These are phyloP conservation scores for Ascochyta viciae-villosae DNA, from an alignment of 2,329 filamentous ascomycete genomes.

Conservation along the genomic window DNA sequence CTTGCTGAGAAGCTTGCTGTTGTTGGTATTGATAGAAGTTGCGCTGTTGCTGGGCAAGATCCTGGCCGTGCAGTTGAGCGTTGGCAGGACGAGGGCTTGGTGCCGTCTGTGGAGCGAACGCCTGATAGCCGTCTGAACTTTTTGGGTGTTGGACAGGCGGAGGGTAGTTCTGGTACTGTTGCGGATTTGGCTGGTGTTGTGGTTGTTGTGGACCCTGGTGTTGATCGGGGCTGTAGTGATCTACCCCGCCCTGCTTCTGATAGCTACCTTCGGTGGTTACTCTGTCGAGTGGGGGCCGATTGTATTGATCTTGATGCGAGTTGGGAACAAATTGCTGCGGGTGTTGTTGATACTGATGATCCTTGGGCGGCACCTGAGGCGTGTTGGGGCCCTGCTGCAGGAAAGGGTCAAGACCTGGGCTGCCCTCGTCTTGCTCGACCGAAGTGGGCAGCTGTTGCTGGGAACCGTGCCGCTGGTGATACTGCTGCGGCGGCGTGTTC, in stretches of 20 bases:
- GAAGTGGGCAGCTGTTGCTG: constrained; percentile 45
- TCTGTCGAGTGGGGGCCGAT: constrained; percentile 48
- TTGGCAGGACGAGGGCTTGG: constrained; percentile 39
- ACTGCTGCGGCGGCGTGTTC: constrained; percentile 31
- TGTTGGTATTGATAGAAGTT: constrained; percentile 45
- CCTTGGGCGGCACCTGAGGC: constrained; percentile 48
- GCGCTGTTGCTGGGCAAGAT: constrained; percentile 36
- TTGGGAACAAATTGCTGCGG: constrained; percentile 25
- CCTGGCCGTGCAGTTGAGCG: constrained; percentile 40
- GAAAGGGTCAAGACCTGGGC: constrained; percentile 46
- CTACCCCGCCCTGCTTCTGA: constrained; percentile 48
- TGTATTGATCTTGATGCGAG: constrained; percentile 42
- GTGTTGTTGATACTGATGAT: constrained; percentile 41
- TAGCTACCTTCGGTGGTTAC: constrained; percentile 50
- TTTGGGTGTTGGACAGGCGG: constrained; percentile 32
- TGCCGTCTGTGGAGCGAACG: constrained; percentile 41
- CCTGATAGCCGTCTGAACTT: constrained; percentile 39
- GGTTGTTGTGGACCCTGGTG: constrained; percentile 40
- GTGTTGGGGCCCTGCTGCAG: constrained; percentile 44
- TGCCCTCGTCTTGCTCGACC: constrained; percentile 47
- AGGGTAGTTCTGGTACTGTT: constrained; percentile 43
- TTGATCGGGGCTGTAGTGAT: constrained; percentile 49
- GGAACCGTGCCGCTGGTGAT: constrained; percentile 38
- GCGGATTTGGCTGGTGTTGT: constrained; percentile 33
- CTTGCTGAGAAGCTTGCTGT: constrained; percentile 33